Evolutionary conservation across 345 rosid species (phyloP).

Genomic region (Syzygium oleosum): DNA sequence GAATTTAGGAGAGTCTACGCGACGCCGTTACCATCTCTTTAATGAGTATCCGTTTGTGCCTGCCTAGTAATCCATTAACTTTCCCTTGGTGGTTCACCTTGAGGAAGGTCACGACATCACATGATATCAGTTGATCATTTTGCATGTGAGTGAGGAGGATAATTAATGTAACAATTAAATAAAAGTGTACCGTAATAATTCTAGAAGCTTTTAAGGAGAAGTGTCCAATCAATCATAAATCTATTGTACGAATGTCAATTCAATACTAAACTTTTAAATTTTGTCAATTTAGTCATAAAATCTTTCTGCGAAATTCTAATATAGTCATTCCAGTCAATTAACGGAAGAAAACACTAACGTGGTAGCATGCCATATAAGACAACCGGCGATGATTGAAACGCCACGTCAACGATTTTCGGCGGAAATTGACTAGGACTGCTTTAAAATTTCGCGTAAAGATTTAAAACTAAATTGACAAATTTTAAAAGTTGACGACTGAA

Average conservation of each 20-base stretch:
- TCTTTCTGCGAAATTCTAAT: not conserved
- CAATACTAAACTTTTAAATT: not conserved
- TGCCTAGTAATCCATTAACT: not conserved
- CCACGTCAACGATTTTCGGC: rapidly evolving
- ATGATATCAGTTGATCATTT: not conserved
- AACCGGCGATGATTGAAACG: rapidly evolving
- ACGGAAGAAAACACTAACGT: not conserved
- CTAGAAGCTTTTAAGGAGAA: not conserved
- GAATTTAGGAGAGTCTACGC: not conserved
- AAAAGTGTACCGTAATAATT: not conserved
- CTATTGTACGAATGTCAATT: rapidly evolving
- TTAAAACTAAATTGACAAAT: not conserved
- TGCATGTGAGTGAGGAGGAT: not conserved
- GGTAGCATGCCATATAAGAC: rapidly evolving
- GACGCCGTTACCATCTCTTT: not conserved
- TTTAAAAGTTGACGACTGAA: not conserved
- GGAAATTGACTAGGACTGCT: not conserved
- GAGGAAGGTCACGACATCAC: not conserved
- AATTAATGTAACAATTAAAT: not conserved
- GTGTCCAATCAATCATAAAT: not conserved
- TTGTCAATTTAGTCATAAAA: not conserved
- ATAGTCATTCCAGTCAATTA: not conserved
- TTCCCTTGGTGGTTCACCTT: not conserved
- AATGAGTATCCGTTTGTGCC: not conserved
- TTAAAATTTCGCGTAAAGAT: not conserved